Conservation (phyloP, 176 grass and related monocot species). For the Bonia amplexicaulis region DNA sequence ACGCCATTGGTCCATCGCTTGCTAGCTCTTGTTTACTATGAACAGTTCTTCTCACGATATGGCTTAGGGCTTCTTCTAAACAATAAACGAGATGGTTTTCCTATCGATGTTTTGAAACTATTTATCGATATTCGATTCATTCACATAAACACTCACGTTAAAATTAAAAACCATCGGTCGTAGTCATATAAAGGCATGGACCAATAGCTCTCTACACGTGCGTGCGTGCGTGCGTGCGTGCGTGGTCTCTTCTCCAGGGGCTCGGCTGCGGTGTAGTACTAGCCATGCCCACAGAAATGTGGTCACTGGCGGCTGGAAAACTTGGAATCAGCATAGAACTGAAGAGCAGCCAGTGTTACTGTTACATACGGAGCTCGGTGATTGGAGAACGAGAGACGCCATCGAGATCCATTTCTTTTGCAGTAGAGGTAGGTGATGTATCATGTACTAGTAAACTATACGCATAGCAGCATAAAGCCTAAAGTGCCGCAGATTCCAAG, state of each 20-base stretch:
- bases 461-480: no score
- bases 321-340: neutral
- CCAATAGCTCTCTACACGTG: neutral
- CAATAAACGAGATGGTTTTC: no score
- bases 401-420: neutral
- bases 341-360: neutral
- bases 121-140: no score
- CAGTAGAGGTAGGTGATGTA: neutral
- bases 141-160: no score
- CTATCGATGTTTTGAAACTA: rapidly evolving
- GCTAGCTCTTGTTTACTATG: no score
- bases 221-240: neutral
- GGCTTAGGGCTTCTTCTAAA: no score
- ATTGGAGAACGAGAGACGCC: neutral
- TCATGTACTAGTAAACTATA: no score
- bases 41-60: no score
- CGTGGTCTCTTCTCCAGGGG: neutral
- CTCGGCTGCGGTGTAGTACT: neutral
- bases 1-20: neutral
- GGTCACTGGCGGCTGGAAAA: neutral
- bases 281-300: neutral
- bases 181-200: neutral
- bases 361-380: neutral
- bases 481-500: no score
- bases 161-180: no score